phyloP scores from a whole-genome alignment of 2,329 filamentous ascomycete species.

The Colletotrichum godetiae region DNA sequence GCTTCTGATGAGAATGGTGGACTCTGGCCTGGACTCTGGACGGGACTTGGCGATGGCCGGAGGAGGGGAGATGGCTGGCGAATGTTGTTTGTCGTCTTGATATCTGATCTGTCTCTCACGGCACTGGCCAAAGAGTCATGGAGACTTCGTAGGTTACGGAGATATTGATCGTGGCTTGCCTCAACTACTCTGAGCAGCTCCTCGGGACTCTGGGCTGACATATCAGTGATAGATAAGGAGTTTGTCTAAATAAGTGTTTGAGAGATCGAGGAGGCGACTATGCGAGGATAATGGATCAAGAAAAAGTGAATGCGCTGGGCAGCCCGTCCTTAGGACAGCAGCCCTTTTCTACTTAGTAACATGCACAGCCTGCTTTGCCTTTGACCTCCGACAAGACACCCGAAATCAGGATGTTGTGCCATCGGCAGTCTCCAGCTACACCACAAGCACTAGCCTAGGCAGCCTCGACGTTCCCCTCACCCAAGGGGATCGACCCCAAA shows the following conservation, averaged over 20 bases:
- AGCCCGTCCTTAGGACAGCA: not conserved
- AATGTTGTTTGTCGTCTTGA: conserved; percentile 30
- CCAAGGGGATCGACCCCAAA: not conserved
- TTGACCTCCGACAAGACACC: not conserved
- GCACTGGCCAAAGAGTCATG: conserved; percentile 41
- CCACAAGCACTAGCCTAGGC: conserved; percentile 22
- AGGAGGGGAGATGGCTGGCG: conserved; percentile 59
- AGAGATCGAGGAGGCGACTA: not conserved
- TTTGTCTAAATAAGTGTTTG: not conserved
- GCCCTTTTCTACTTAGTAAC: conserved; percentile 2
- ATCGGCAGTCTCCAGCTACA: not conserved
- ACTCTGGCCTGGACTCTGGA: conserved; percentile 25
- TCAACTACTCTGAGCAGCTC: conserved; percentile 48
- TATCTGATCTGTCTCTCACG: conserved; percentile 21
- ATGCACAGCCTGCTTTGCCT: conserved; percentile 1
- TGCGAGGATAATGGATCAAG: not conserved
- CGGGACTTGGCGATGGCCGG: conserved; percentile 45
- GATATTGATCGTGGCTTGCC: conserved; percentile 47
- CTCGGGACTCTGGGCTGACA: conserved; percentile 43
- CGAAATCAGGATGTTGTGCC: not conserved
- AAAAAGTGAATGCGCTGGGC: not conserved
- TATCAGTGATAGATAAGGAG: not conserved
- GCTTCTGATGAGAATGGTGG: conserved; percentile 20
- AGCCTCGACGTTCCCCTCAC: not conserved
- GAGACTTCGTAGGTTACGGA: conserved; percentile 43